Conservation (phyloP, 768 basidiomycete genomes). For the Dictyophora rubrovolvata region DNA sequence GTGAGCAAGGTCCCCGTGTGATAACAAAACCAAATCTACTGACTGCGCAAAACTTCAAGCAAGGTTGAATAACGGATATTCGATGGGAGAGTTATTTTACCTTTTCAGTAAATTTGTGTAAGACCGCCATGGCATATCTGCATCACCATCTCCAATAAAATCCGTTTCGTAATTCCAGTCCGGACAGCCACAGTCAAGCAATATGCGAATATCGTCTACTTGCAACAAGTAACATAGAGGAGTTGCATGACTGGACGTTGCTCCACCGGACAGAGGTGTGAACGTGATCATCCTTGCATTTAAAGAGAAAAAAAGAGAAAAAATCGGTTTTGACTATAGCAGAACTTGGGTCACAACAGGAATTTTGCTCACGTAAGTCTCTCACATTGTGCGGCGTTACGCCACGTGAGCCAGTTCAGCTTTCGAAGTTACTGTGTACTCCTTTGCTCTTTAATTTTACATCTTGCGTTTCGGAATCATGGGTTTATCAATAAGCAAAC, state of each 20-base stretch:
- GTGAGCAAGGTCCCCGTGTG: constrained; percentile 86
- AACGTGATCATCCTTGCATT: constrained; percentile 80
- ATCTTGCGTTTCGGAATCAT: constrained; percentile 30
- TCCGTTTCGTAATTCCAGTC: constrained; percentile 66
- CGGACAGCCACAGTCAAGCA: constrained; percentile 91
- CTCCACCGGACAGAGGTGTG: constrained; percentile 80
- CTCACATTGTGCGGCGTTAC: background rate
- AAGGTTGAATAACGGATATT: background rate
- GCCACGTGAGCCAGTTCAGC: background rate
- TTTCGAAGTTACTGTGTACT: too few species aligned
- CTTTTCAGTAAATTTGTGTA: constrained; percentile 61
- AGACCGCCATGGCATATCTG: constrained; percentile 41
- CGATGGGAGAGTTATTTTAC: constrained; percentile 32
- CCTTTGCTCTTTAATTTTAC: background rate
- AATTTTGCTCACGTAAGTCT: too few species aligned
- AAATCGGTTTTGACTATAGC: background rate
- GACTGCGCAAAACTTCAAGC: constrained; percentile 57
- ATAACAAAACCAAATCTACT: constrained; percentile 84
- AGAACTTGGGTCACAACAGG: background rate
- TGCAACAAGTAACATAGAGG: constrained; percentile 83
- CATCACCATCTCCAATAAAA: constrained; percentile 16
- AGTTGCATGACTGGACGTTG: constrained; percentile 49
- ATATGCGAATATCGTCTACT: constrained; percentile 86
- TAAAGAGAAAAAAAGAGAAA: background rate
- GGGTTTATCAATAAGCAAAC: constrained; percentile 67